These are phyloP conservation scores for Phytophthora crassamura DNA, from an alignment of 352 stramenopile genomes.

Conservation along the genomic window DNA sequence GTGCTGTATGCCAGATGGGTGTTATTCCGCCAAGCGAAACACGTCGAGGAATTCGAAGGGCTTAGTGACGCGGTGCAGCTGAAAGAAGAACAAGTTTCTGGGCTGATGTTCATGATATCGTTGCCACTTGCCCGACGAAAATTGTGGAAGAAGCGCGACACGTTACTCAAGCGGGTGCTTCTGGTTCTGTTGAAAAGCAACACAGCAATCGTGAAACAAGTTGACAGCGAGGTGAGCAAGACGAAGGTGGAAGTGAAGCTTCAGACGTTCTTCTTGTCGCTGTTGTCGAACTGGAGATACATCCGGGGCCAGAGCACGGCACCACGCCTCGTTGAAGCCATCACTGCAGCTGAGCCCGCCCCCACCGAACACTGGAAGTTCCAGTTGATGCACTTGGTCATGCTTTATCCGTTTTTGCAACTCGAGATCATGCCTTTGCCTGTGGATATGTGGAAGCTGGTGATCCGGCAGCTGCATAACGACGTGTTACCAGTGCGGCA, in stretches of 20 bases:
- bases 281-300: conserved; percentile 65
- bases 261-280: conserved; percentile 57
- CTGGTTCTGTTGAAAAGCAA: conserved; percentile 58
- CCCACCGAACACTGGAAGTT: conserved; percentile 75
- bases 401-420: conserved; percentile 71
- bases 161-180: conserved; percentile 49
- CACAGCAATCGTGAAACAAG: conserved; percentile 50
- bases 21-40: conserved; percentile 43
- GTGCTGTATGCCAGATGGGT: conserved; percentile 68
- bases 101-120: conserved; percentile 49
- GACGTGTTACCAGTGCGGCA: conserved; percentile 76
- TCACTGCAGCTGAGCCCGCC: conserved; percentile 50
- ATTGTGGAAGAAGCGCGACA: conserved; percentile 56
- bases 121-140: conserved; percentile 45
- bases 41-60: conserved; percentile 59
- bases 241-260: conserved; percentile 61
- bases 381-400: conserved; percentile 77
- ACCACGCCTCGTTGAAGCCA: conserved; percentile 33
- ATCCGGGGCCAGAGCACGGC: conserved; percentile 28
- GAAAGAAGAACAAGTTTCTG: conserved; percentile 52
- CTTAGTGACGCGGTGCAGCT: conserved; percentile 33
- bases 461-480: conserved; percentile 56
- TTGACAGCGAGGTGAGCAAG: conserved; percentile 66
- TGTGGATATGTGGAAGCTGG: conserved; percentile 53
- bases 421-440: conserved; percentile 48